A percentile compares a stretch with the other conserved stretches of the same genome.
Evolutionary conservation across 2,329 filamentous ascomycete genomes (phyloP).

Genomic region (Fusarium kyushuense): DNA sequence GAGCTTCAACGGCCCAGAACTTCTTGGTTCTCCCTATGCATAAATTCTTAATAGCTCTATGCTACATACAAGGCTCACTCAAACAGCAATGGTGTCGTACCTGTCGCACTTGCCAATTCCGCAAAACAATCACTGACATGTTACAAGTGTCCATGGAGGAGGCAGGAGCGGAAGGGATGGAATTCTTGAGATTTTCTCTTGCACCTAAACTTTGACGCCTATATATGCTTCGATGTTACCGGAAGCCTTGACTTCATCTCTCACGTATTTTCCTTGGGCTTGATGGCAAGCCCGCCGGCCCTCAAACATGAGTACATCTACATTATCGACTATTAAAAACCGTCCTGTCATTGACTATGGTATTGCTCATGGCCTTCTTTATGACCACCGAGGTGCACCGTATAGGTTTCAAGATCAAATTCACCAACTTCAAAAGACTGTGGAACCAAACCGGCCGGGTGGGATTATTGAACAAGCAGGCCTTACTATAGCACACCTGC

Average conservation of each 20-base stretch:
- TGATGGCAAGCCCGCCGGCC: neutral
- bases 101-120: neutral
- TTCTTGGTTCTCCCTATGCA: neutral
- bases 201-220: neutral
- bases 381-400: constrained; percentile 39
- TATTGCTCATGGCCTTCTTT: constrained; percentile 46
- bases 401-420: constrained; percentile 48
- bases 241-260: neutral
- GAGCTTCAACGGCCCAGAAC: neutral
- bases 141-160: neutral
- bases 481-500: constrained; percentile 32
- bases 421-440: constrained; percentile 32
- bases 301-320: constrained; percentile 17
- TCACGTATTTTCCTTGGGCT: neutral
- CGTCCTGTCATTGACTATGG: constrained; percentile 47
- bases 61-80: too few relatives aligned
- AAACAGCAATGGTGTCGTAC: neutral
- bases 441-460: constrained; percentile 11
- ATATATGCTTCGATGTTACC: neutral
- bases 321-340: neutral
- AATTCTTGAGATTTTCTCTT: neutral
- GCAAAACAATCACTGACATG: neutral
- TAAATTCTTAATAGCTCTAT: neutral
- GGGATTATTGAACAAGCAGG: constrained; percentile 43
- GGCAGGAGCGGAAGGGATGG: neutral